These are phyloP conservation scores for Aphanomyces euteiches DNA, from an alignment of 352 stramenopile genomes.

Conservation along the genomic window DNA sequence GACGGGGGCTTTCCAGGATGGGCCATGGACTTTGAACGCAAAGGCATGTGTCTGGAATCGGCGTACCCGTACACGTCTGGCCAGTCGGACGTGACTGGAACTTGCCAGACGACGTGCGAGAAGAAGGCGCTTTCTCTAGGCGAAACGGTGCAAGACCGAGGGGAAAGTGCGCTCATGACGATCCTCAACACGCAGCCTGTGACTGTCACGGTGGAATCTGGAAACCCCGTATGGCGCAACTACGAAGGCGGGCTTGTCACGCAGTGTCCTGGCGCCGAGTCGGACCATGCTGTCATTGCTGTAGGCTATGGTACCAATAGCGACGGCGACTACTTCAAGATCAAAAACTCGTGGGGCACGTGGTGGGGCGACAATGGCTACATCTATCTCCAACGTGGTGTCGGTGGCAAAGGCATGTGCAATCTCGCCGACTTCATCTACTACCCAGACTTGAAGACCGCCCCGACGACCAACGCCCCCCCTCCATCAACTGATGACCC, in stretches of 20 bases:
- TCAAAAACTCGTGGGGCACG: conserved; percentile 36
- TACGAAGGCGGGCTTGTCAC: conserved; percentile 91
- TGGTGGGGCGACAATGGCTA: conserved; percentile 36
- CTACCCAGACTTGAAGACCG: conserved; percentile 1
- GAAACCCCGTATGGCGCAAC: conserved; percentile 93
- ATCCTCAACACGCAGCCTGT: conserved; percentile 92
- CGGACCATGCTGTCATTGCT: conserved; percentile 89
- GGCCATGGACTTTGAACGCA: conserved; percentile 4
- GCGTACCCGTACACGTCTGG: background rate
- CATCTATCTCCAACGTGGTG: conserved; percentile 30
- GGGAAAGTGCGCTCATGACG: conserved; percentile 81
- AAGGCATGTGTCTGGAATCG: background rate
- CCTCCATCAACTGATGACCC: too few relatives aligned
- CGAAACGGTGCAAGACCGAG: conserved; percentile 47
- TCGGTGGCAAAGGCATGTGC: conserved; percentile 29
- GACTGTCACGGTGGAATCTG: conserved; percentile 91
- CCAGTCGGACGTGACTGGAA: background rate
- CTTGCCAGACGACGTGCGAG: background rate
- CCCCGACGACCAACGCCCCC: background rate
- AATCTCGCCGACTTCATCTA: conserved; percentile 12
- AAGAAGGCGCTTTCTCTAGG: background rate
- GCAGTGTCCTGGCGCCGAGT: conserved; percentile 72
- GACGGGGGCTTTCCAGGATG: background rate
- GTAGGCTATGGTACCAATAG: conserved; percentile 33
- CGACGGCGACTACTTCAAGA: conserved; percentile 31